Evolutionary conservation across 164 flowering plant species (phyloP).

Genomic region (Cinnamomum micranthum): DNA sequence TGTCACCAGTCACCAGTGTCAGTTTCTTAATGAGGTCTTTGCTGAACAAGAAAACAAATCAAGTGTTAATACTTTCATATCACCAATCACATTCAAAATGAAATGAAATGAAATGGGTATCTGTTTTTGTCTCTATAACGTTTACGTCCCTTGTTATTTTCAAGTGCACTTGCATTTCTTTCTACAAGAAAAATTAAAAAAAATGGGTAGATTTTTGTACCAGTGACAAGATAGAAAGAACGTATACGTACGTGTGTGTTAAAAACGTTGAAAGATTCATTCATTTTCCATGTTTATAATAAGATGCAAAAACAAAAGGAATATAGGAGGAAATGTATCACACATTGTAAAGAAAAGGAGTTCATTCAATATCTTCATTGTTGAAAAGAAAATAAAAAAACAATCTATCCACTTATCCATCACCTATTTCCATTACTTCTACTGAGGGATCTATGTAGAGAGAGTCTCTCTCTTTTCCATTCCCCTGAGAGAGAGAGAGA

Average conservation of each 20-base stretch:
- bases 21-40: background rate
- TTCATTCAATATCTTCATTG: background rate
- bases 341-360: background rate
- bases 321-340: no score
- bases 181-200: no score
- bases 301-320: no score
- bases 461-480: background rate
- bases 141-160: background rate
- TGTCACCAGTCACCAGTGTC: conserved; percentile 2
- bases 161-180: background rate
- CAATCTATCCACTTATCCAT: background rate
- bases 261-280: no score
- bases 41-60: no score
- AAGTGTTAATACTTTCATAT: background rate
- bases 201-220: no score
- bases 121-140: background rate
- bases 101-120: no score
- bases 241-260: no score
- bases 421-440: background rate
- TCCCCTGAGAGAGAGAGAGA: background rate
- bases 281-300: no score
- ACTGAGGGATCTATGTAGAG: background rate
- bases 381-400: no score
- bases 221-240: no score
- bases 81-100: background rate